Evolutionary conservation across 345 rosid species (phyloP), one percentile per base, ranked within the genome.

Genomic region (Salix exigua): DNA sequence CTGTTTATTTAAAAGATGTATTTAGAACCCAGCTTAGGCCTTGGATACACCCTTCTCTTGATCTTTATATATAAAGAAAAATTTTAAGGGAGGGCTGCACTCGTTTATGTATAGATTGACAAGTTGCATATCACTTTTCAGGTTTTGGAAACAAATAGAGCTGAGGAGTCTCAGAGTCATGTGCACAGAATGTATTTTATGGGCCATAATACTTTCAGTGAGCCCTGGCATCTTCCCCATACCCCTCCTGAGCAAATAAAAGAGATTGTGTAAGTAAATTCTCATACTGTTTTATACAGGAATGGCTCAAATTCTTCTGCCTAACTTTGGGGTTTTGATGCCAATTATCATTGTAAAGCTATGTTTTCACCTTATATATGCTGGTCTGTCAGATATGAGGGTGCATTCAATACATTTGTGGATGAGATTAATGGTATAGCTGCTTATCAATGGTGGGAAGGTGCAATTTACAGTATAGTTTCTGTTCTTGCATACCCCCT

Each of bases 381-480:
- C 74, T 91, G 66, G 66, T 33, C 66, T 75, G 75, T 72, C 87
- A 96, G 99, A 82, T 94, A 92, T 73, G 99, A 96, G 87, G 90
- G 97, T 84, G 94, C 97, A 42, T 96, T 91, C 85, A 91, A 94
- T 85, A 81, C 92, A 64, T 94, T 96, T 84, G 97, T 94, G 72
- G 99, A 94, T 82, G 99, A 94, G 86, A 90, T 96, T 72, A 96
- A 94, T 92, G 89, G 94, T 70, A 82, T 96, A 80, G 94, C 97
- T 79, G 87, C 98, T 73, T 96, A 96, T 85, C 98, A 92, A 71
- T 96, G 99, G 99, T 96, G 99, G 99, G 99, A 96, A 86, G 99
- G 99, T 81, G 93, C 99, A 70, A 81, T 90, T 38, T 84, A 89
- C 83, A 91, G 88, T 84, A 92, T 96, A 83, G 93, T 96, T 75